Evolutionary conservation across 495 filamentous ascomycete genomes (phyloP).

Genomic region (Penicillium dipodomyicola): DNA sequence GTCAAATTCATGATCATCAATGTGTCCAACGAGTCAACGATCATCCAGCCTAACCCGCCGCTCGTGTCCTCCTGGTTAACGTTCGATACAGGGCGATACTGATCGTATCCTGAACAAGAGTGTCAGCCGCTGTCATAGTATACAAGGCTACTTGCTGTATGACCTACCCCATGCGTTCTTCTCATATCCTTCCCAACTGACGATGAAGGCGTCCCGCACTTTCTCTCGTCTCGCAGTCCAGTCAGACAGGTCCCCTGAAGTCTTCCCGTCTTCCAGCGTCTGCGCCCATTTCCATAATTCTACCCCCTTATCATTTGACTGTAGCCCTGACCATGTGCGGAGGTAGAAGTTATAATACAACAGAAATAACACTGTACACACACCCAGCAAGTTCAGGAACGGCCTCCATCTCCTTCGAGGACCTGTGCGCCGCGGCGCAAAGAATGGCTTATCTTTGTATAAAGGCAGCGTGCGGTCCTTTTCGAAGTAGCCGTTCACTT

Average conservation of each 20-base stretch:
- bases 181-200: constrained; percentile 92
- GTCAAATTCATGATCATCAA: constrained; percentile 99
- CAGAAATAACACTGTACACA: constrained; percentile 43
- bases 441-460: constrained; percentile 98
- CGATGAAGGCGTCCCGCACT: constrained; percentile 84
- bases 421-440: constrained; percentile 44
- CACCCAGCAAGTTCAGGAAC: constrained; percentile 21
- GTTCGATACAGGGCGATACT: constrained; percentile 80
- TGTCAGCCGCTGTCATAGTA: constrained; percentile 8
- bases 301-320: constrained; percentile 27
- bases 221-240: constrained; percentile 76
- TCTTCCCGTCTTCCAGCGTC: constrained; percentile 29
- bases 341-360: constrained; percentile 44
- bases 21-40: constrained; percentile 93
- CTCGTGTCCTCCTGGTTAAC: constrained; percentile 77
- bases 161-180: constrained; percentile 86
- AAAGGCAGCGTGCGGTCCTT: constrained; percentile 70
- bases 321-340: constrained; percentile 12
- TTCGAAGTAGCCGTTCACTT: constrained; percentile 53
- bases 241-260: constrained; percentile 34
- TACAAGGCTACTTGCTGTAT: not conserved
- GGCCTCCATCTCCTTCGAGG: constrained; percentile 33
- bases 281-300: constrained; percentile 47
- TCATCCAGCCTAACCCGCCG: constrained; percentile 85
- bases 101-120: constrained; percentile 66